Conservation (phyloP, 2,329 filamentous ascomycete species). For the Lasiodiplodia sp. region DNA sequence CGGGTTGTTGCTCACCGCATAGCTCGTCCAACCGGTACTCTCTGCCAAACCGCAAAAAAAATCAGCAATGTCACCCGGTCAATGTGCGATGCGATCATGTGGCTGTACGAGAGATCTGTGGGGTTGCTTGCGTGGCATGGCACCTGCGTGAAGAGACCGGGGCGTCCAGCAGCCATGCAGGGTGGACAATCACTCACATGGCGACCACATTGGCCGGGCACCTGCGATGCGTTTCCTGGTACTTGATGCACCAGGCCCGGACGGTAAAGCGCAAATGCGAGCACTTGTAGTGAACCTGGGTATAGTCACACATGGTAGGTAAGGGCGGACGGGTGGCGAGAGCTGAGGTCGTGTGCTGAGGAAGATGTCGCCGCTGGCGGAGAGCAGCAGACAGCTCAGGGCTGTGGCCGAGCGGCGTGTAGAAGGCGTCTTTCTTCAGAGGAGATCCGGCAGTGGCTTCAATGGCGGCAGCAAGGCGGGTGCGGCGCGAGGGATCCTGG, state of each 20-base stretch:
- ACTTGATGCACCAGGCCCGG: conserved; percentile 62
- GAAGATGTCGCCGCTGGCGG: neutral
- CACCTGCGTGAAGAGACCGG: conserved; percentile 24
- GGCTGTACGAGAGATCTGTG: conserved; percentile 17
- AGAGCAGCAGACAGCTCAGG: neutral
- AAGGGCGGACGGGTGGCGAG: conserved; percentile 7
- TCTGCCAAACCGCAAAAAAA: conserved; percentile 8
- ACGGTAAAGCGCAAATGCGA: conserved; percentile 63
- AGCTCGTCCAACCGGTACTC: conserved; percentile 57
- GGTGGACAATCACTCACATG: conserved; percentile 45
- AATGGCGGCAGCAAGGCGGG: neutral
- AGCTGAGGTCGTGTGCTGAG: conserved; percentile 10
- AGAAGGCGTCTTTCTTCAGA: neutral
- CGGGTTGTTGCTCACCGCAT: conserved; percentile 48
- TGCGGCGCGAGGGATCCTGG: conserved; percentile 7
- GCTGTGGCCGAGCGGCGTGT: neutral
- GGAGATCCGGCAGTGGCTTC: neutral
- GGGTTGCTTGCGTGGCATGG: conserved; percentile 25
- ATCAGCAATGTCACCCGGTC: conserved; percentile 7
- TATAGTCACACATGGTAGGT: conserved; percentile 64
- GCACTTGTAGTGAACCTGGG: conserved; percentile 64
- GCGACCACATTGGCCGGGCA: conserved; percentile 64
- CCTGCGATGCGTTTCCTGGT: conserved; percentile 62
- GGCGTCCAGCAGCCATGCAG: conserved; percentile 3
- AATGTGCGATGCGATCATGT: conserved; percentile 2